Evolutionary conservation across 352 stramenopile genomes (phyloP), one percentile per base, ranked within the genome.

Genomic region (Pythium pyrilobum): DNA sequence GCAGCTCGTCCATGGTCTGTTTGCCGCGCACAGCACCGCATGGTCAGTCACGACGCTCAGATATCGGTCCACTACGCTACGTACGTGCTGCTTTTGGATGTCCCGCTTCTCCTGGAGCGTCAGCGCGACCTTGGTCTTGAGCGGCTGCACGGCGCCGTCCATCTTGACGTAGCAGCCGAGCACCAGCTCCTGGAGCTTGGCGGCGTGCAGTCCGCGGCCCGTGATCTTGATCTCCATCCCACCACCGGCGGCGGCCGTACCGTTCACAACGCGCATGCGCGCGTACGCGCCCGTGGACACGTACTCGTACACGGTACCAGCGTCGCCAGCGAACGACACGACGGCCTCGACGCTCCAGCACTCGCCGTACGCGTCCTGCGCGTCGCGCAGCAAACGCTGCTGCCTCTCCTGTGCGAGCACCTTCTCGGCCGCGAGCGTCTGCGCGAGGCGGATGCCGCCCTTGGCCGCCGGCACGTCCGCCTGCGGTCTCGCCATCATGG

Each of bases 1-100:
- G 81, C 13, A 92, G 69, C 2, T 78, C 70, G 38, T 89, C 81
- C 65, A 78, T 72, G 28, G 72, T 68, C 78, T 89, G n/a, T n/a
- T n/a, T n/a, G n/a, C n/a, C n/a, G n/a, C n/a, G n/a, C n/a, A 53
- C 32, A 40, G 20, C 34, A 20, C 12, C 5, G 5, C n/a, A 21
- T 45, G 5, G 15, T 56, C 36, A 56, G 49, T 46, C 34, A 38
- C 37, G n/a, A n/a, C 29, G 12, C 7, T 34, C 29, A 34, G 7
- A 7, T 34, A 42, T 50, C 39, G 18, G 2, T n/a, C n/a, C 6
- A 20, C 28, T 6, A 11, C 5, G 16, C 8, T 32, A 71, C 76
- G n/a, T 70, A 89, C 77, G 56, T 92, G 81, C 3, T 71, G 41
- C 49, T 72, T 68, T 43, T 89, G 81, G 38, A 92, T 79, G 38